These are phyloP conservation scores for Candolleomyces eurysporus DNA, from an alignment of 768 basidiomycete species.

Conservation along the genomic window DNA sequence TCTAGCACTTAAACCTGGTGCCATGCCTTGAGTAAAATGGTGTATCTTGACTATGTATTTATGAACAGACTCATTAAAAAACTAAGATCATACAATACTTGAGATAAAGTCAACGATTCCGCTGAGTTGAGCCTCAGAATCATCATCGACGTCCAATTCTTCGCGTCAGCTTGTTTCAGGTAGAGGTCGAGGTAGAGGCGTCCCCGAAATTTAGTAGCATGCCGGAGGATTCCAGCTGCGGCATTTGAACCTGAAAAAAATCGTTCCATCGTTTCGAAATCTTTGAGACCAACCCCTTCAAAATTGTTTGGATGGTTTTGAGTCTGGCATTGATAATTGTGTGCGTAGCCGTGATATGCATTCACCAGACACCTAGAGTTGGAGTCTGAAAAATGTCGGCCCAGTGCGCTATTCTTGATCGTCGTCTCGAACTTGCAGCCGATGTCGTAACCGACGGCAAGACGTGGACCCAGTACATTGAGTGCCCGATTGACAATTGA, in stretches of 20 bases:
- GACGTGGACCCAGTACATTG: constrained; percentile 15
- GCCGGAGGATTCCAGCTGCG: constrained; percentile 11
- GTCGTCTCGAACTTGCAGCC: constrained; percentile 24
- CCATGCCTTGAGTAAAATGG: neutral
- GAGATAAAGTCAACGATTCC: neutral
- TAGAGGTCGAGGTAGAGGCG: constrained; percentile 6
- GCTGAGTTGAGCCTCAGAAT: neutral
- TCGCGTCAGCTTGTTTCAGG: constrained; percentile 6
- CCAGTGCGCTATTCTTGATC: constrained; percentile 19
- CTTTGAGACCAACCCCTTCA: constrained; percentile 19
- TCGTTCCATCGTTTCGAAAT: no score
- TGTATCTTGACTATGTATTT: neutral
- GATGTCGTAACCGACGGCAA: constrained; percentile 28
- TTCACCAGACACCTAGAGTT: no score
- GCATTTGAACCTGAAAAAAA: no score
- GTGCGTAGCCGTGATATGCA: constrained; percentile 28
- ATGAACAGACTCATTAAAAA: neutral
- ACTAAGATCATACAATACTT: neutral
- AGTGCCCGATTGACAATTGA: constrained; percentile 20
- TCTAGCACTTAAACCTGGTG: neutral
- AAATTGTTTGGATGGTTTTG: constrained; percentile 14
- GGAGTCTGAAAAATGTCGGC: constrained; percentile 5
- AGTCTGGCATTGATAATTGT: constrained; percentile 16
- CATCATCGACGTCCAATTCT: neutral
- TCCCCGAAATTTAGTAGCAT: constrained; percentile 10